Evolutionary conservation across 1,284 basidiomycete species (phyloP).

Genomic region (Hymenochaete sp.): DNA sequence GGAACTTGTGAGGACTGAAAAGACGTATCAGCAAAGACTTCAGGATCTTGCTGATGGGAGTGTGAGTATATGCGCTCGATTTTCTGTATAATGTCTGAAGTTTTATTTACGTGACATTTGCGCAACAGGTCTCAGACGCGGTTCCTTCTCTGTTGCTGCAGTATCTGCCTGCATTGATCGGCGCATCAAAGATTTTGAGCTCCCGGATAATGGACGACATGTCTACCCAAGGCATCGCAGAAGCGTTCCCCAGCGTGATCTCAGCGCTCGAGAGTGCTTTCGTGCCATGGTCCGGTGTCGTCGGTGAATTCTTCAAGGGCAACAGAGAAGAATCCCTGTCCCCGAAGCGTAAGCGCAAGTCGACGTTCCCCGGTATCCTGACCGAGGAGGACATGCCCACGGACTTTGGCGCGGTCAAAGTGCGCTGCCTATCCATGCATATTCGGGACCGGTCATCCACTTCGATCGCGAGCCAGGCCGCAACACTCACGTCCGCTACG

Average conservation of each 20-base stretch:
- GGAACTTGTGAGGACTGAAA: constrained; percentile 60
- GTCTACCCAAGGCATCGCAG: constrained; percentile 49
- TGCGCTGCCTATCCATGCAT: constrained; percentile 10
- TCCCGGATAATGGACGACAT: constrained; percentile 46
- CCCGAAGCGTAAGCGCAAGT: constrained; percentile 20
- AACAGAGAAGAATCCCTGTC: constrained; percentile 19
- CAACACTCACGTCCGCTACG: neutral
- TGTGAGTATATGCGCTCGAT: constrained; percentile 25
- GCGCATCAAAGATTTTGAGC: constrained; percentile 40
- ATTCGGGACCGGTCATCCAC: neutral
- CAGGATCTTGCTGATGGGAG: constrained; percentile 34
- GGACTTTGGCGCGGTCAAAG: constrained; percentile 1
- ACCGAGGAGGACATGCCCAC: neutral
- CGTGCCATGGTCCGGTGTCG: constrained; percentile 54
- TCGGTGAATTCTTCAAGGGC: constrained; percentile 47
- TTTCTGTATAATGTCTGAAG: neutral
- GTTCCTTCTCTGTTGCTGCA: constrained; percentile 47
- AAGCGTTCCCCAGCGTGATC: constrained; percentile 47
- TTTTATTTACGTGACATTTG: neutral
- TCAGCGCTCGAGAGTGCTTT: constrained; percentile 47
- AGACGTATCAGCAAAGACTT: constrained; percentile 48
- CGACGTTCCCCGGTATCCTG: constrained; percentile 7
- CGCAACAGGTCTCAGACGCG: constrained; percentile 29
- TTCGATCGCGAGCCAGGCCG: too few species aligned
- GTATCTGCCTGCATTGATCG: constrained; percentile 42